Base-by-base conservation (phyloP, 495 filamentous ascomycete genomes). In the Neurospora sp. region DNA sequence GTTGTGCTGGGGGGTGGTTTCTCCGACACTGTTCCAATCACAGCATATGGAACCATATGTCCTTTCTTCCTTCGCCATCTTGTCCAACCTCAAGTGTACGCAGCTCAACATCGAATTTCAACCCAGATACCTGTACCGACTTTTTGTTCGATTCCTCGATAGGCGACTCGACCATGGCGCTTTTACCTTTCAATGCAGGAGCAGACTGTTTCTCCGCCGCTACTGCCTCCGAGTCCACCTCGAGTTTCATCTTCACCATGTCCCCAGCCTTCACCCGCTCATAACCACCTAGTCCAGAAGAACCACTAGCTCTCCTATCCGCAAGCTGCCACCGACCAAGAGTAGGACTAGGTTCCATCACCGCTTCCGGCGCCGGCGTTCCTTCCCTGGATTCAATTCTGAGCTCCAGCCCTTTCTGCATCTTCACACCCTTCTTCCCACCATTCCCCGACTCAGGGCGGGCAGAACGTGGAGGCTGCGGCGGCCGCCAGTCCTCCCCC, bases 21-120 rank as follows among this genome's bases (percentile, higher is more conserved):
- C 14, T 18, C 6, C 53, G 35, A 27, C 20, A 53, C 22, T 27
- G 53, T 16, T 35, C 6, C 12, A 9, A 61, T 59, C 20, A 59
- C 20, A 65, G 53, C 53, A 65, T 18, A 35, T 65, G 53, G 6
- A 65, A 65, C 6, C 12, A 8, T 35, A 65, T 5, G 2, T 4
- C 6, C 53, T 35, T 65, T 35, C 14, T 16, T 8, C 53, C 27
- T 5, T 65, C 53, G 12, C 53, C 27, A 35, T 65, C 22, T 18
- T 35, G 27, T 35, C 27, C 53, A 9, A 65, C 53, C 35, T 61
- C 53, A 27, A 31, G 20, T 37, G 22, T 37, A 41, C 68, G 76
- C 35, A 75, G n/a, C 53, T 80, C 79, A 6, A 80, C 78, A 0
- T 74, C 75, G 39, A 80, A 78, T 59, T 35, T 71, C 35, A 80